phyloP scores from a whole-genome alignment of 768 basidiomycete genomes.

The Mycena latifolia region DNA sequence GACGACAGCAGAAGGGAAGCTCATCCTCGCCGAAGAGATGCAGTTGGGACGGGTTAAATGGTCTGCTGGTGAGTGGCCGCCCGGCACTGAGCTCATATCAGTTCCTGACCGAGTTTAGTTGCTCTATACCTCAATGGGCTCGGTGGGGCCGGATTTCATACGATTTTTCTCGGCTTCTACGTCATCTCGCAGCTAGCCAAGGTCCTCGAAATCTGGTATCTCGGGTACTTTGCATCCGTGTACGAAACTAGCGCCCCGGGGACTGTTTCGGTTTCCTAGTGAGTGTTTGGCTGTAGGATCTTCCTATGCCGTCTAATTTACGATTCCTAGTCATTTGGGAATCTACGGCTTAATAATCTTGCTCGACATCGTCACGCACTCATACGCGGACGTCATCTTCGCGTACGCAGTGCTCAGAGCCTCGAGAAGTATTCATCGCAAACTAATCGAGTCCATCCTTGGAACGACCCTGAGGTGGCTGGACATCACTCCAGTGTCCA shows the following conservation, averaged over 20 bases:
- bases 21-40: constrained; percentile 62
- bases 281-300: constrained; percentile 9
- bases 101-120: constrained; percentile 29
- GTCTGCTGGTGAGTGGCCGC: constrained; percentile 27
- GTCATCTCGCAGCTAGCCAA: constrained; percentile 16
- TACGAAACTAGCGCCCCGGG: constrained; percentile 37
- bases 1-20: constrained; percentile 49
- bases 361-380: constrained; percentile 9
- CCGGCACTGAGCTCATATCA: no score
- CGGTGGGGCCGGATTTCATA: constrained; percentile 38
- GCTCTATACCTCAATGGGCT: constrained; percentile 37
- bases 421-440: constrained; percentile 23
- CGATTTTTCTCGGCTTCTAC: constrained; percentile 29
- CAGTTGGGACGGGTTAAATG: constrained; percentile 58
- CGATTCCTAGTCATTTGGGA: background rate
- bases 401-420: constrained; percentile 32
- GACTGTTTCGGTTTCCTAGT: constrained; percentile 17
- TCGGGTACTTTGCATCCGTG: constrained; percentile 40
- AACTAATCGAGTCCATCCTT: constrained; percentile 44
- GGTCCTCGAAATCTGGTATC: constrained; percentile 38
- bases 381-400: constrained; percentile 16
- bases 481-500: constrained; percentile 35
- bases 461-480: constrained; percentile 59
- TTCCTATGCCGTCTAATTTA: background rate
- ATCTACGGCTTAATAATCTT: constrained; percentile 11